phyloP scores from a whole-genome alignment of 306 rosid species.

The Cucurbita ficifolia region DNA sequence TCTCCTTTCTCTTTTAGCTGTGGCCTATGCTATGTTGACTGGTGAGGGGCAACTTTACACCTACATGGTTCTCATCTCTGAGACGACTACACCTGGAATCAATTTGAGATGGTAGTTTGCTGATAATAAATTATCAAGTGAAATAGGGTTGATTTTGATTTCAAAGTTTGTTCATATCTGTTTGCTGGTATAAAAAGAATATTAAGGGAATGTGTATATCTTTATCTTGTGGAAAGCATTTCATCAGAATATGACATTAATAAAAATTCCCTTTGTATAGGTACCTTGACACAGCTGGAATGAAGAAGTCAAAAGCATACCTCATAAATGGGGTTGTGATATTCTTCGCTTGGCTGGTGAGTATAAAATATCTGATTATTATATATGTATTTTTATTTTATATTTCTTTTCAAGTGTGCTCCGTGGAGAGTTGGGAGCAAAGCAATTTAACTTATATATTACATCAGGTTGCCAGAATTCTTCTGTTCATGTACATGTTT shows the following conservation, averaged over 20 bases:
- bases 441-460: too few relatives aligned
- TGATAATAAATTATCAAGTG: too few relatives aligned
- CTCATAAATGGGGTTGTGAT: slow-evolving; percentile 77
- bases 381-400: neutral
- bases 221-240: neutral
- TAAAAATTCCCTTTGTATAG: slow-evolving; percentile 22
- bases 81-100: slow-evolving; percentile 90
- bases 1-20: slow-evolving; percentile 52
- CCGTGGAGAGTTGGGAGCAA: too few relatives aligned
- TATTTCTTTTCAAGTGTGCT: too few relatives aligned
- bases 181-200: neutral
- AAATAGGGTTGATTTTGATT: too few relatives aligned
- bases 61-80: slow-evolving; percentile 87
- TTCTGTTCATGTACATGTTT: slow-evolving; percentile 64
- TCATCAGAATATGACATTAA: neutral
- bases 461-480: slow-evolving; percentile 79
- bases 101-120: slow-evolving; percentile 83
- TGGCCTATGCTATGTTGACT: slow-evolving; percentile 72
- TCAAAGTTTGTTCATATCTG: neutral
- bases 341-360: slow-evolving; percentile 88
- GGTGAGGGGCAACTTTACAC: slow-evolving; percentile 90
- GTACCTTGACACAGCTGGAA: slow-evolving; percentile 91
- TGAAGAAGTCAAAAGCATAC: slow-evolving; percentile 74
- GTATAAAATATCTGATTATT: slow-evolving; percentile 13
- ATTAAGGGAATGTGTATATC: neutral